Percentiles rank a stretch among this genome's conserved stretches.
Conservation (phyloP, 2,329 filamentous ascomycete genomes). For the Clarireedia paspali region DNA sequence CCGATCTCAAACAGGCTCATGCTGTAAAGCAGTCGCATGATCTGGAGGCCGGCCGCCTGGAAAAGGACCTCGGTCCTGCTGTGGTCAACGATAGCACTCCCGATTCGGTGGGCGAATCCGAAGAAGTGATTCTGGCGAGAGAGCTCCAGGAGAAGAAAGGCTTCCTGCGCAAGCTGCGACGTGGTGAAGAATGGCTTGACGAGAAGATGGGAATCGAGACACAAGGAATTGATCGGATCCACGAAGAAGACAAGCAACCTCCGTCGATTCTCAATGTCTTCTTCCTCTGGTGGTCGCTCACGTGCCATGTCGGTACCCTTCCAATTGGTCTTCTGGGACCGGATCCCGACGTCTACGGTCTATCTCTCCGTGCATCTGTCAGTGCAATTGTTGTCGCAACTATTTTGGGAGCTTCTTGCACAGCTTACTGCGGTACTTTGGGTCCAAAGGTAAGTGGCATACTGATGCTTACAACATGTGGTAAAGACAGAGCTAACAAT, state of each 20-base stretch:
- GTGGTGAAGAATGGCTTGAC: slow-evolving; percentile 36
- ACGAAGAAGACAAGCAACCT: slow-evolving; percentile 35
- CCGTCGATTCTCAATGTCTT: slow-evolving; percentile 36
- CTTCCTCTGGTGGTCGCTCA: slow-evolving; percentile 37
- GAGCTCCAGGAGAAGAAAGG: slow-evolving; percentile 19
- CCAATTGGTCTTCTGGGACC: slow-evolving; percentile 37
- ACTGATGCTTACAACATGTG: not conserved
- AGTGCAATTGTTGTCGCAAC: slow-evolving; percentile 34
- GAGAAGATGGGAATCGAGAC: slow-evolving; percentile 39
- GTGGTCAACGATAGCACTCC: slow-evolving; percentile 1
- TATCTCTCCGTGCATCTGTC: slow-evolving; percentile 37
- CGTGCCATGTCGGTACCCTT: slow-evolving; percentile 33
- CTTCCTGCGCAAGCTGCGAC: slow-evolving; percentile 25
- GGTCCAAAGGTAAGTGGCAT: slow-evolving; percentile 31
- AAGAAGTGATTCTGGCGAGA: slow-evolving; percentile 19
- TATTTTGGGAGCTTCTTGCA: slow-evolving; percentile 34
- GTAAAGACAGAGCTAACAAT: not conserved
- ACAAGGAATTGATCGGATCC: slow-evolving; percentile 39
- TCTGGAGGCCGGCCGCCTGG: slow-evolving; percentile 18
- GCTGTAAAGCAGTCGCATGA: slow-evolving; percentile 17
- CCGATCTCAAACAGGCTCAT: slow-evolving; percentile 18
- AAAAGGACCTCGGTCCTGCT: slow-evolving; percentile 10
- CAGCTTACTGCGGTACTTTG: slow-evolving; percentile 35
- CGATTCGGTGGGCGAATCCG: slow-evolving; percentile 5
- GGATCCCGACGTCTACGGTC: slow-evolving; percentile 35